A percentile compares a stretch with the other conserved stretches of the same genome.
Conservation (phyloP, 805 yeast genomes). For the Ogataea nonfermentans region DNA sequence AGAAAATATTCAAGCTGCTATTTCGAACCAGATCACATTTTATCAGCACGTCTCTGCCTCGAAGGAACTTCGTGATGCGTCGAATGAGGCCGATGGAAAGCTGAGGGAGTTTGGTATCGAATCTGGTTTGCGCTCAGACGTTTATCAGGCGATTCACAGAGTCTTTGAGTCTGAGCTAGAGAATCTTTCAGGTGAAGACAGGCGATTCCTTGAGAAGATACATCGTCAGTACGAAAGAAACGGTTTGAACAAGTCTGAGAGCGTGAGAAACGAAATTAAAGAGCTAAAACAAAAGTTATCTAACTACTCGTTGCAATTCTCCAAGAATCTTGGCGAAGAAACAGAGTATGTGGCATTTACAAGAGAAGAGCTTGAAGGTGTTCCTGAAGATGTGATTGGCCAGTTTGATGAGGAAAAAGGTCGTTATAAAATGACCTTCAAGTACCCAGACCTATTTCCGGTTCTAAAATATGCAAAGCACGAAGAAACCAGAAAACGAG, state of each 20-base stretch:
- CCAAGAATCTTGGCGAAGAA: constrained; percentile 70
- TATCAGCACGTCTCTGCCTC: constrained; percentile 69
- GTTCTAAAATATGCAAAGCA: constrained; percentile 68
- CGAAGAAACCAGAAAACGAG: constrained; percentile 63
- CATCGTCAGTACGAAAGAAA: constrained; percentile 59
- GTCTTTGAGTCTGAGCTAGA: constrained; percentile 42
- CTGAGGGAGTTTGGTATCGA: constrained; percentile 61
- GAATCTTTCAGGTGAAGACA: constrained; percentile 50
- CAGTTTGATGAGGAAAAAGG: constrained; percentile 49
- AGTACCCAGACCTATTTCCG: constrained; percentile 78
- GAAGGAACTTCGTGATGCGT: constrained; percentile 68
- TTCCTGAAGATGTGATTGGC: constrained; percentile 60
- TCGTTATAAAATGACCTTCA: constrained; percentile 65
- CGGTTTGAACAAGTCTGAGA: constrained; percentile 63
- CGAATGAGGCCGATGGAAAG: constrained; percentile 58
- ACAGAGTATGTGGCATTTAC: constrained; percentile 60
- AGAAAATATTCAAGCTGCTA: constrained; percentile 47
- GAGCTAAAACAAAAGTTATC: constrained; percentile 59
- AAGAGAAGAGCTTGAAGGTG: constrained; percentile 66
- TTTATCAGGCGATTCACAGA: constrained; percentile 55
- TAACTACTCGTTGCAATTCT: constrained; percentile 52
- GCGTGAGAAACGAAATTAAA: constrained; percentile 53
- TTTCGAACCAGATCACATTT: constrained; percentile 56
- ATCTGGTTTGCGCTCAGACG: constrained; percentile 61
- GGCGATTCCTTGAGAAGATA: constrained; percentile 54